Base-by-base conservation (phyloP, 148 eudicot species). In the Cornus kousa region DNA sequence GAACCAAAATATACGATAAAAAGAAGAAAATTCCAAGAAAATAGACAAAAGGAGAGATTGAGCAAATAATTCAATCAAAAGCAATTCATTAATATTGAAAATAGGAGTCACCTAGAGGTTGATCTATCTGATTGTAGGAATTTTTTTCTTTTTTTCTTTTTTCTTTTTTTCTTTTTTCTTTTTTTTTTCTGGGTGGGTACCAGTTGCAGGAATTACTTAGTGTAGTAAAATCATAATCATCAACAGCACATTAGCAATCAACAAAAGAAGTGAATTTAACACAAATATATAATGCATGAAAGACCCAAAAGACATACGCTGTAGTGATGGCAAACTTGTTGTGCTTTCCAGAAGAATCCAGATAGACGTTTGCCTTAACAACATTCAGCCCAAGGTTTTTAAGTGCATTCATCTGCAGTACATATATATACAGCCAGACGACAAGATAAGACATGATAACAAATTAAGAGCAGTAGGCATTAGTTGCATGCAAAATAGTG, bases 261-360 rank as follows among this genome's bases (percentile, higher is more conserved):
- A 78, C 71, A 13, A 17, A 20, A 62, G 23, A 24, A n/a, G 19
- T 19, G 23, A 17, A n/a, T 1, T 10, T 53, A 60, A 67, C 48
- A 37, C 19, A 37, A 55, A 68, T 31, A 46, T 71, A 62, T 32
- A 82, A 67, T 14, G 67, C 64, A 67, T 71, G 72, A 65, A 59
- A 24, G 74, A 67, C 83, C 46, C 67, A 71, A 73, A 78, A 80
- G 72, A 81, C 97, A 87, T 93, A 95, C 98, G 93, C 94, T 86
- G 88, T 93, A 74, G 98, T 95, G 83, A 95, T 95, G 80, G 96
- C 83, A 79, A 95, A 95, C 74, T 89, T 93, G 90, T 87, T 95
- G 93, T 95, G 98, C 85, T 95, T 95, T 87, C 98, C 98, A 81
- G 97, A 93, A 73, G 98, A 91, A 87, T 95, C 98, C 50, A 95